Base-by-base conservation (phyloP, 1,284 basidiomycete species). In the Austropuccinia psidii region DNA sequence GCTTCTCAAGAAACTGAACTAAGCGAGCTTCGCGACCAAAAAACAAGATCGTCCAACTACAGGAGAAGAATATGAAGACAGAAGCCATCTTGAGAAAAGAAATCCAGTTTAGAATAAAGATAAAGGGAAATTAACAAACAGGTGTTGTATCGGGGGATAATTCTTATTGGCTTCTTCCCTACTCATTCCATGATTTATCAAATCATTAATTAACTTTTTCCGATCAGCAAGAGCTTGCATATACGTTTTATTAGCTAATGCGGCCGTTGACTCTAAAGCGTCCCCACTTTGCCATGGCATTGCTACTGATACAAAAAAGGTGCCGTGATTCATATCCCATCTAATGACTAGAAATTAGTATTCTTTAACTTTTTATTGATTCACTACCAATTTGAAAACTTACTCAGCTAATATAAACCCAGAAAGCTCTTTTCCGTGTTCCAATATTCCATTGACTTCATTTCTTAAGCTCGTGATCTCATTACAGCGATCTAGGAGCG, bases 201-300 rank as follows among this genome's bases (percentile, higher is more conserved):
- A 33, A 15, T 61, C 55, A 17, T 72, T 29, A 24, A 72, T 27
- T 13, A 72, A 24, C 29, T 19, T 41, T 43, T 60, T 57, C 8
- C 68, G 55, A 33, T 72, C 68, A 35, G 43, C 19, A 43, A 39
- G 49, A 1, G 68, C 68, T 41, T 61, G 21, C 45, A 61, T 15
- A 19, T 61, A 60, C 45, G 54, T 61, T 15, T 72, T 61, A 43
- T 72, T 43, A 11, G 68, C 43, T 52, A 72, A 50, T 39, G 27
- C 55, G 19, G 68, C 43, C 8, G 68, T 72, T 19, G 68, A 60
- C 35, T 72, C 68, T 21, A 72, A 33, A 9, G 68, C 57, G 29
- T 72, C 68, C 4, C 68, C 57, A 52, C 68, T 72, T 61, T 72
- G 68, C 68, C 68, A 72, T 27, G 68, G 68, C 68, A 62, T 72